phyloP scores from a whole-genome alignment of 2,329 filamentous ascomycete genomes.

The Cercospora sp. region DNA sequence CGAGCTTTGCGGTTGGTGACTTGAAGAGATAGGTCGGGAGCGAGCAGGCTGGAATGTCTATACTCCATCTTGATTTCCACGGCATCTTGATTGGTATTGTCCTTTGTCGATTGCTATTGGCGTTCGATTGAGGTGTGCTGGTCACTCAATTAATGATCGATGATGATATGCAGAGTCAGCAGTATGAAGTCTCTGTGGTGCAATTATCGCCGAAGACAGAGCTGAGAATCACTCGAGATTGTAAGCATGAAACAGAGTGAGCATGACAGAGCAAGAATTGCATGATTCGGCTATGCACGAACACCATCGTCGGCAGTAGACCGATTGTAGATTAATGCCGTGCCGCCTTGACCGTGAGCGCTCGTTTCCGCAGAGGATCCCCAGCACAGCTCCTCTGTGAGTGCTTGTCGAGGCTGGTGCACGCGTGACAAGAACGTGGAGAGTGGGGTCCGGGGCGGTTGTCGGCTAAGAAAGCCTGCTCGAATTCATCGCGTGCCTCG shows the following conservation, averaged over 20 bases:
- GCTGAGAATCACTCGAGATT: neutral
- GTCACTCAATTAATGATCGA: too few relatives aligned
- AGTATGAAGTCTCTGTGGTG: neutral
- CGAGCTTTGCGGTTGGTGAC: constrained; percentile 46
- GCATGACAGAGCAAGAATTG: neutral
- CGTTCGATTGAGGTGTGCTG: neutral
- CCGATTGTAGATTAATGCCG: neutral
- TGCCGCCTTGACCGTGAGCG: neutral
- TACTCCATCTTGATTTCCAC: constrained; percentile 52
- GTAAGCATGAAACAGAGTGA: neutral
- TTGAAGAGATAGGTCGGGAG: constrained; percentile 53
- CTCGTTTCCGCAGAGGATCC: neutral
- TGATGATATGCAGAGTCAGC: neutral
- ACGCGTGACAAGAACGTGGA: constrained; percentile 7
- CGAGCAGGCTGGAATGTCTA: constrained; percentile 49
- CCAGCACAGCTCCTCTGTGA: neutral
- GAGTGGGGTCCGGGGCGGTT: constrained; percentile 5
- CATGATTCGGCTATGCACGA: neutral
- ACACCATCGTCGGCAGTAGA: neutral
- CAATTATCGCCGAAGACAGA: neutral
- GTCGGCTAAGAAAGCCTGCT: neutral
- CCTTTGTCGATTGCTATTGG: neutral
- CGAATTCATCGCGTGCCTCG: neutral
- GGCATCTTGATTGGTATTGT: constrained; percentile 45
- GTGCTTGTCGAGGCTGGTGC: neutral